Conservation (phyloP, 2,329 filamentous ascomycete genomes). For the Coniochaeta prunicola region DNA sequence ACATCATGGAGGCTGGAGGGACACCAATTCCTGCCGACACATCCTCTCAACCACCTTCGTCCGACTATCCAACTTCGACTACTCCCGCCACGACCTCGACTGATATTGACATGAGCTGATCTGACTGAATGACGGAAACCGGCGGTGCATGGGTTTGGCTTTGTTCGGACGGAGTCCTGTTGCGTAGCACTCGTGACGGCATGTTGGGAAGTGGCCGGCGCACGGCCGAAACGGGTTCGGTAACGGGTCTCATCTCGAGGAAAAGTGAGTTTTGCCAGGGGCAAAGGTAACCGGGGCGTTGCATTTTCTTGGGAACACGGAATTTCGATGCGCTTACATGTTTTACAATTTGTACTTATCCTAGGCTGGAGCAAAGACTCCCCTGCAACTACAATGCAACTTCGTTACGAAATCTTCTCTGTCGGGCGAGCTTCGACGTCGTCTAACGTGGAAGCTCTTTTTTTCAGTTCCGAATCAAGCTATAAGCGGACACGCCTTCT, state of each 20-base stretch:
- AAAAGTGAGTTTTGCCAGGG: constrained; percentile 2
- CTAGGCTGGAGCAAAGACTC: neutral
- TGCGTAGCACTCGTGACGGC: constrained; percentile 8
- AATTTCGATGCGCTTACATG: neutral
- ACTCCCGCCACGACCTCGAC: constrained; percentile 6
- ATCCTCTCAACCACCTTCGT: neutral
- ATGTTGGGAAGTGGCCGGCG: constrained; percentile 12
- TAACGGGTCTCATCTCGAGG: constrained; percentile 2
- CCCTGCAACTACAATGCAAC: neutral
- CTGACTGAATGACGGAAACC: constrained; percentile 5
- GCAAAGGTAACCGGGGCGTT: constrained; percentile 7
- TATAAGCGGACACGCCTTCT: too few relatives aligned
- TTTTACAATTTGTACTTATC: neutral
- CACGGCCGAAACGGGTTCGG: constrained; percentile 2
- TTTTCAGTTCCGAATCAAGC: too few relatives aligned
- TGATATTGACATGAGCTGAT: constrained; percentile 30
- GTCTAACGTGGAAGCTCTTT: too few relatives aligned
- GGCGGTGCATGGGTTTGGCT: constrained; percentile 12
- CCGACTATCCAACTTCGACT: constrained; percentile 4
- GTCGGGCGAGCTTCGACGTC: too few relatives aligned
- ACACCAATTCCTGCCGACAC: constrained; percentile 28
- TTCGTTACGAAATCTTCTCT: neutral
- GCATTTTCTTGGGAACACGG: neutral
- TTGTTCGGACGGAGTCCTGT: constrained; percentile 8
- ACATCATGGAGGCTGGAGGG: constrained; percentile 40